Conservation (phyloP, 352 stramenopile species). For the Phytophthora citrophthora region DNA sequence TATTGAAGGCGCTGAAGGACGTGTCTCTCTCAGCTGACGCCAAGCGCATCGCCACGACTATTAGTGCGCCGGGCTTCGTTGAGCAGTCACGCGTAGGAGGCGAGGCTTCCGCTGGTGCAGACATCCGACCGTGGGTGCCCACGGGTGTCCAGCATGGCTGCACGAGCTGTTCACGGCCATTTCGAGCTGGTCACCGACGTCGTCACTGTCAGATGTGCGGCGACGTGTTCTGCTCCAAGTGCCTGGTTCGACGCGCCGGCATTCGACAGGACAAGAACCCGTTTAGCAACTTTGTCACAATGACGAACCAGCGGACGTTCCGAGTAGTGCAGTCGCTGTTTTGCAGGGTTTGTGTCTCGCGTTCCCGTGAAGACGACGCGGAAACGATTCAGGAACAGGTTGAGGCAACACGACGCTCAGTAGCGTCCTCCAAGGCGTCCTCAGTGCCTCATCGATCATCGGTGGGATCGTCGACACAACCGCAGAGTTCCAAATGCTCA, state of each 20-base stretch:
- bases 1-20: slow-evolving; percentile 56
- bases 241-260: slow-evolving; percentile 58
- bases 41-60: slow-evolving; percentile 65
- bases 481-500: slow-evolving; percentile 18
- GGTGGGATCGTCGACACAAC: slow-evolving; percentile 28
- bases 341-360: slow-evolving; percentile 60
- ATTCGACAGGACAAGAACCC: slow-evolving; percentile 34
- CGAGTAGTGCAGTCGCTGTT: slow-evolving; percentile 64
- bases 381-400: slow-evolving; percentile 23
- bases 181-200: slow-evolving; percentile 59
- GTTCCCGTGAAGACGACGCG: slow-evolving; percentile 48
- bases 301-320: slow-evolving; percentile 49
- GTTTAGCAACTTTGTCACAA: slow-evolving; percentile 15
- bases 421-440: slow-evolving; percentile 28
- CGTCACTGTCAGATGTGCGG: slow-evolving; percentile 80
- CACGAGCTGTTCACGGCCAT: slow-evolving; percentile 63
- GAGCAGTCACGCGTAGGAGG: slow-evolving; percentile 39
- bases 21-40: slow-evolving; percentile 59
- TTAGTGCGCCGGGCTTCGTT: slow-evolving; percentile 33
- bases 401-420: slow-evolving; percentile 16
- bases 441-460: slow-evolving; percentile 24
- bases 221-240: slow-evolving; percentile 80
- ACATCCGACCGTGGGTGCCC: slow-evolving; percentile 62
- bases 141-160: slow-evolving; percentile 51
- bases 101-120: slow-evolving; percentile 35